Conservation (phyloP, 768 basidiomycete genomes). For the Kwoniella sp. region DNA sequence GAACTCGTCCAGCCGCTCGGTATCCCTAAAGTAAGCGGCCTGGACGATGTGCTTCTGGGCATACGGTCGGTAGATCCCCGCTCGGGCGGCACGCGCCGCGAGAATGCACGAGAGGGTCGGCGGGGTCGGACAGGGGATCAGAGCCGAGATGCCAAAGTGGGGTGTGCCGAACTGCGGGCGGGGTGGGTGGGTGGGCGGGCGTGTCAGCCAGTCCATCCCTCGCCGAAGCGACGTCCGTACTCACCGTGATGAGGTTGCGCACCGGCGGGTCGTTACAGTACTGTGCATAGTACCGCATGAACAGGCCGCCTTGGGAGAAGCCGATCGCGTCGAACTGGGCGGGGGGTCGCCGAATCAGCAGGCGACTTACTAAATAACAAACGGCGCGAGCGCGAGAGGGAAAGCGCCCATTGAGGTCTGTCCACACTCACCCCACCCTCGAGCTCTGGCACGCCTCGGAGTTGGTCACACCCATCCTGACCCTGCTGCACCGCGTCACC, state of each 20-base stretch:
- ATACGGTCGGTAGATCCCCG: constrained; percentile 46
- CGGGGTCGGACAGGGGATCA: constrained; percentile 52
- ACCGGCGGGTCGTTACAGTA: constrained; percentile 45
- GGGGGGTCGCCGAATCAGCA: not conserved
- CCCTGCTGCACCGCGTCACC: constrained; percentile 49
- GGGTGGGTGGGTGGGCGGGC: not conserved
- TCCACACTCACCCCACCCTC: constrained; percentile 24
- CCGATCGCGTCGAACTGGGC: constrained; percentile 52
- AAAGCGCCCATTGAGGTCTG: not conserved
- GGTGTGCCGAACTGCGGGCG: constrained; percentile 45
- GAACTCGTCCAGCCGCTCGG: constrained; percentile 49
- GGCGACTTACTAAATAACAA: not conserved
- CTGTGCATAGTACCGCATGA: constrained; percentile 51
- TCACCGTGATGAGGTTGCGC: constrained; percentile 51
- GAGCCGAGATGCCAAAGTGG: constrained; percentile 49
- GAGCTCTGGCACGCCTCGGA: constrained; percentile 44
- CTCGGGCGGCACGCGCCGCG: constrained; percentile 42
- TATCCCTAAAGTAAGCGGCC: constrained; percentile 53
- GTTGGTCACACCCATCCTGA: constrained; percentile 39
- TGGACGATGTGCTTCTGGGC: constrained; percentile 46
- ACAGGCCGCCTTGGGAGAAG: constrained; percentile 53
- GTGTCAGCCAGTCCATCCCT: not conserved
- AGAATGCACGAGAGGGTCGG: constrained; percentile 44
- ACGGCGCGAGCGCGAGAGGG: not conserved
- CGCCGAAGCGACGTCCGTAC: too few species aligned